phyloP scores from a whole-genome alignment of 495 filamentous ascomycete species.

The Trichoderma gamsii region DNA sequence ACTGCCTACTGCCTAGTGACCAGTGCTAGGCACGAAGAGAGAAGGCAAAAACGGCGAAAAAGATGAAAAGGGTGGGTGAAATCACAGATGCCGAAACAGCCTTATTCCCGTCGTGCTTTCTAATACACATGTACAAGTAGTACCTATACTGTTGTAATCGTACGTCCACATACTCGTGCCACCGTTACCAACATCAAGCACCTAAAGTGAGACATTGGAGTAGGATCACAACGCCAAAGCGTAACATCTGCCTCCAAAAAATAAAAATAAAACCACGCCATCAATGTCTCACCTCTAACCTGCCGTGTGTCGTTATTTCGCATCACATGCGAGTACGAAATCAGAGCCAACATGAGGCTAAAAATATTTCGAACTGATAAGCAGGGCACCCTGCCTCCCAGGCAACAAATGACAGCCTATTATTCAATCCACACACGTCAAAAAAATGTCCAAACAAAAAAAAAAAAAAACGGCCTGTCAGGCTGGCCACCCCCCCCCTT shows the following conservation, averaged over 20 bases:
- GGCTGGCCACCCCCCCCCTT: not conserved
- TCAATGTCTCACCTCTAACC: not conserved
- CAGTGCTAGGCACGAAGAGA: not conserved
- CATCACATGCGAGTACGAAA: conserved; percentile 9
- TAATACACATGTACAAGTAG: too few species aligned
- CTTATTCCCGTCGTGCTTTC: too few species aligned
- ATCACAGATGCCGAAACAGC: not conserved
- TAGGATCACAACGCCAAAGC: not conserved
- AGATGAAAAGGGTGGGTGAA: not conserved
- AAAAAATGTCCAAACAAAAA: not conserved
- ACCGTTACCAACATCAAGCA: too few species aligned
- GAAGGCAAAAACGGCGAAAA: not conserved
- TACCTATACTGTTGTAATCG: too few species aligned
- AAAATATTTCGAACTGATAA: not conserved
- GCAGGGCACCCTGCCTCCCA: conserved; percentile 17
- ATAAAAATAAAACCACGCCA: not conserved
- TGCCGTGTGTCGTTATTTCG: not conserved
- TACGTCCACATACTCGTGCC: too few species aligned
- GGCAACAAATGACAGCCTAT: conserved; percentile 27
- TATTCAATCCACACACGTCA: conserved; percentile 6
- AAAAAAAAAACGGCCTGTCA: not conserved
- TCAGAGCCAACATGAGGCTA: not conserved
- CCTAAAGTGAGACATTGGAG: not conserved
- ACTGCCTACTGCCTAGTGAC: not conserved
- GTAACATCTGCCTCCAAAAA: not conserved